Evolutionary conservation across 2,329 filamentous ascomycete genomes (phyloP).

Genomic region (Fusarium brachygibbosum): DNA sequence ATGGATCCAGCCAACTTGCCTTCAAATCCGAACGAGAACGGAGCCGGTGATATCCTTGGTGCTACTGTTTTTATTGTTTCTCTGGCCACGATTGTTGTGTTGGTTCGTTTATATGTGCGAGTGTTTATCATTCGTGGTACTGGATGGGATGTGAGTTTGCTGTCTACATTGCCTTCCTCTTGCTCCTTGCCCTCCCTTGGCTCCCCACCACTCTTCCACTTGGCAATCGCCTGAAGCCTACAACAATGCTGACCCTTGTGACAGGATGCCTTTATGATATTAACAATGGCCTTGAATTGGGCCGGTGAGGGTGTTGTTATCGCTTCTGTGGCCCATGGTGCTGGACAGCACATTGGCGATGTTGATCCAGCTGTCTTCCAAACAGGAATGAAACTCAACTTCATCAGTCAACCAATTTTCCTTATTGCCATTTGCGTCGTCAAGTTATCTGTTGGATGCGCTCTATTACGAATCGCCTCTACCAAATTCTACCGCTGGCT

Average conservation of each 20-base stretch:
- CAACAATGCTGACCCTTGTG: neutral
- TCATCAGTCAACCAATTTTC: constrained; percentile 60
- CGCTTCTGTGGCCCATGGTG: constrained; percentile 58
- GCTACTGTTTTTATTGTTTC: constrained; percentile 57
- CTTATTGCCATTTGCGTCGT: constrained; percentile 57
- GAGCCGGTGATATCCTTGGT: constrained; percentile 55
- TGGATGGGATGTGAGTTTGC: constrained; percentile 60
- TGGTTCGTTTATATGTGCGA: constrained; percentile 62
- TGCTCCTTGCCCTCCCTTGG: neutral
- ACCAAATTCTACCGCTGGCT: constrained; percentile 54
- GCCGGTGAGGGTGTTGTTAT: constrained; percentile 58
- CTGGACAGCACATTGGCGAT: constrained; percentile 61
- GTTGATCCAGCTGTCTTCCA: constrained; percentile 54
- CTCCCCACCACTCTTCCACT: neutral
- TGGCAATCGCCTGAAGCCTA: neutral
- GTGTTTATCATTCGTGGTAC: constrained; percentile 61
- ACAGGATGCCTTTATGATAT: constrained; percentile 52
- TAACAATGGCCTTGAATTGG: constrained; percentile 52
- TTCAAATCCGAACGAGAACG: constrained; percentile 55
- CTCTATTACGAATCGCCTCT: constrained; percentile 58
- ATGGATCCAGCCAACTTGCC: constrained; percentile 43
- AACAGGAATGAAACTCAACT: constrained; percentile 58
- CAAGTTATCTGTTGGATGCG: constrained; percentile 59
- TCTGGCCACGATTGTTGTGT: constrained; percentile 55
- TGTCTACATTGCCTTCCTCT: neutral